Conservation (phyloP, 768 basidiomycete species). For the Pleurotus tuoliensis region DNA sequence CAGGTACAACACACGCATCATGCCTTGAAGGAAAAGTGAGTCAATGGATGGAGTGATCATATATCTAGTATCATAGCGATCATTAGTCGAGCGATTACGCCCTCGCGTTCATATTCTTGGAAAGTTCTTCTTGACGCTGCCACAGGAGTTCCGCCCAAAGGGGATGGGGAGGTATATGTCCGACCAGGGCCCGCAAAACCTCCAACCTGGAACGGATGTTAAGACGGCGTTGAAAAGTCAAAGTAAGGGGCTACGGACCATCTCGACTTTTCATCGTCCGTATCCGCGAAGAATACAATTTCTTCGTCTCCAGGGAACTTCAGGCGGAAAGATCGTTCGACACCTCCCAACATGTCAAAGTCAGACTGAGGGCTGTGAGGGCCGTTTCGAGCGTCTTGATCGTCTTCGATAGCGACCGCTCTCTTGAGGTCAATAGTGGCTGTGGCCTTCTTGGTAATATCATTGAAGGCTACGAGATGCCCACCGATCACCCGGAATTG, state of each 20-base stretch:
- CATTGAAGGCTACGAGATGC: slow-evolving; percentile 86
- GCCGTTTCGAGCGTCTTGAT: slow-evolving; percentile 52
- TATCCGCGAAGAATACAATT: slow-evolving; percentile 90
- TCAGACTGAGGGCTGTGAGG: slow-evolving; percentile 49
- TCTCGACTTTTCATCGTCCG: slow-evolving; percentile 77
- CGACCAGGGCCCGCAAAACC: slow-evolving; percentile 78
- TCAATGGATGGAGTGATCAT: background rate
- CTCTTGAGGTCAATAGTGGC: slow-evolving; percentile 90
- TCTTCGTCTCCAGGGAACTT: slow-evolving; percentile 74
- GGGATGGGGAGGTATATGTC: slow-evolving; percentile 87
- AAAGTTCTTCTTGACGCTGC: slow-evolving; percentile 66
- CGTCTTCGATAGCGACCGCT: slow-evolving; percentile 73
- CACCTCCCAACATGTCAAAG: slow-evolving; percentile 60
- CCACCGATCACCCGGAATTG: slow-evolving; percentile 82
- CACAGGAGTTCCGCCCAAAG: slow-evolving; percentile 91
- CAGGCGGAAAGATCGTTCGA: slow-evolving; percentile 83
- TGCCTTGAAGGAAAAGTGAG: too few relatives aligned
- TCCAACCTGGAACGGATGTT: slow-evolving; percentile 61
- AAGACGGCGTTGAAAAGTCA: background rate
- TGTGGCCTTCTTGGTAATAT: slow-evolving; percentile 86
- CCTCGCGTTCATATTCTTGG: slow-evolving; percentile 27
- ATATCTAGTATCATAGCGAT: background rate
- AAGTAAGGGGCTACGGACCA: slow-evolving; percentile 53
- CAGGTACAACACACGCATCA: background rate
- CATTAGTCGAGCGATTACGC: slow-evolving; percentile 8